Evolutionary conservation across 805 yeast species (phyloP), one percentile per base, ranked within the genome.

Genomic region (Kregervanrija fluxuum): DNA sequence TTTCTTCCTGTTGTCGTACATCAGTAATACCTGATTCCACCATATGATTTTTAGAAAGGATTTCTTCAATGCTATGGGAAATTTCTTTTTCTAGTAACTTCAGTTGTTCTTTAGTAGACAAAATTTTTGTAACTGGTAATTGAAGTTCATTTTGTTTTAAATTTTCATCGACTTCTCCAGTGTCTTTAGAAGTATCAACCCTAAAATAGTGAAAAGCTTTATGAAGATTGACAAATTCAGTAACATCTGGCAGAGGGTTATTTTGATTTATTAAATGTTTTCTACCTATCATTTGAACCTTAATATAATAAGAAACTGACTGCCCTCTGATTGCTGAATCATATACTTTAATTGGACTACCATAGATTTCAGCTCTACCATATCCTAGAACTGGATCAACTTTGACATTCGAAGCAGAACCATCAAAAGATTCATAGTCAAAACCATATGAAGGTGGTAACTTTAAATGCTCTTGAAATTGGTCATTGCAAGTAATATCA

Each of bases 401-500:
- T 16, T 48, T 47, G 8, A 68, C 49, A 3, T 49, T 40, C 3
- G 43, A 38, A 11, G 54, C 56, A 15, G 38, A 43, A 31, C 12
- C n/a, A 1, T 13, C 37, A 8, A 40, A 12, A 28, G 34, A 32
- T 11, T 13, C 8, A 2, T 64, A 58, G 30, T 50, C 48, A 30
- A 53, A 56, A 8, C 75, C 75, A 45, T 64, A 59, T 17, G 71
- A 55, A 11, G 74, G 74, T 1, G 74, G 74, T 30, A 66, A 44
- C 35, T 51, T 50, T 59, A 46, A 54, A 49, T 69, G 74, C 8
- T 62, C 51, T 14, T 53, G 53, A 31, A 56, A 52, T 44, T 62
- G 65, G 44, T 75, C 73, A 2, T 69, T 63, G 52, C 85, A 80
- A 2, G 69, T 58, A n/a, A 68, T 70, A 51, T 80, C 85, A 10